phyloP scores from a whole-genome alignment of 2,329 filamentous ascomycete genomes.

The Tolypocladium nubicola region DNA sequence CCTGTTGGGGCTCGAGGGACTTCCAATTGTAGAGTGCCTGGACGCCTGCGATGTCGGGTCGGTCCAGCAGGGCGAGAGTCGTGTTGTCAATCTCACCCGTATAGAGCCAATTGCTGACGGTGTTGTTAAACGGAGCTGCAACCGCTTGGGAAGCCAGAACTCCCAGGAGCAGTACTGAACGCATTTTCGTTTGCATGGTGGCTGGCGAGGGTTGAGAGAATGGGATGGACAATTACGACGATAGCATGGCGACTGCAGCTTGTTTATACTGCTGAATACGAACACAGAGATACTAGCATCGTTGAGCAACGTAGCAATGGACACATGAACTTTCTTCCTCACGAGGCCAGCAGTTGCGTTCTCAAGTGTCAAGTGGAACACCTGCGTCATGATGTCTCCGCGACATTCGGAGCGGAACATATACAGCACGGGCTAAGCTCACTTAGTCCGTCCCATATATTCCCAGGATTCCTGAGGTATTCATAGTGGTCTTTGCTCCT shows the following conservation, averaged over 20 bases:
- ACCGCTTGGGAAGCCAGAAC: background rate
- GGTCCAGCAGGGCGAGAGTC: background rate
- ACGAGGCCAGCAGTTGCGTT: background rate
- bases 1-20: background rate
- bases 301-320: background rate
- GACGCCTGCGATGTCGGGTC: background rate
- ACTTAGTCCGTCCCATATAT: too few species aligned
- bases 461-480: too few species aligned
- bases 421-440: background rate
- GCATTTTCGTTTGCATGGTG: background rate
- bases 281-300: background rate
- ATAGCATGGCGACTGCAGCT: background rate
- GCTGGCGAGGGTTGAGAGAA: too few species aligned
- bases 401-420: background rate
- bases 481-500: too few species aligned
- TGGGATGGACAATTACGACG: too few species aligned
- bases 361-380: background rate
- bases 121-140: background rate
- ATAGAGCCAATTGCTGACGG: background rate
- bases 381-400: background rate
- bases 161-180: background rate
- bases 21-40: background rate
- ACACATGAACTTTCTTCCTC: background rate
- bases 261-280: background rate
- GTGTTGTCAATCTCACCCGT: background rate